These are phyloP conservation scores for Fraxinus baroniana DNA, from an alignment of 305 asterid genomes.

Conservation along the genomic window DNA sequence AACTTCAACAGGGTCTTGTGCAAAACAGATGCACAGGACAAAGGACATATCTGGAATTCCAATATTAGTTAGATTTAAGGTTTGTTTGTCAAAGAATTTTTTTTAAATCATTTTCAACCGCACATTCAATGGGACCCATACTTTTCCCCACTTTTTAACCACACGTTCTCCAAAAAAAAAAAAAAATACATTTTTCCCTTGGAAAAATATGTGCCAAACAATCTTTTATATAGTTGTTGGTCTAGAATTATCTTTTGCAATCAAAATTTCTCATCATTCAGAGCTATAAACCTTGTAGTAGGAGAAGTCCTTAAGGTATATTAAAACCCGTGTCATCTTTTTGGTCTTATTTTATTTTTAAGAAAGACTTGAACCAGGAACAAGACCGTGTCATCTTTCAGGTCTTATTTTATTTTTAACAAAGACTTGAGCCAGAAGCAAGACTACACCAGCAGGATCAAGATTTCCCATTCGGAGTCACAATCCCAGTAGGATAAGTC, in stretches of 20 bases:
- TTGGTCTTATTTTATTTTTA: neutral
- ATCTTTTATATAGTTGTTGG: neutral
- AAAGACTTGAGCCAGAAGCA: neutral
- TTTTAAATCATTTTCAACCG: neutral
- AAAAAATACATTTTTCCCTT: neutral
- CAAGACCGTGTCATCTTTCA: neutral
- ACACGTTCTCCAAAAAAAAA: neutral
- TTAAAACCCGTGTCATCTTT: neutral
- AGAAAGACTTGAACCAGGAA: neutral
- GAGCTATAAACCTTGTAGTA: neutral
- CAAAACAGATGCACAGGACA: neutral
- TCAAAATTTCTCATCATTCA: neutral
- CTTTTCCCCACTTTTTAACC: neutral
- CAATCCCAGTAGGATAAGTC: neutral
- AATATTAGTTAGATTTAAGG: neutral
- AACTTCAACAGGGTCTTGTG: neutral
- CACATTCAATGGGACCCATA: neutral
- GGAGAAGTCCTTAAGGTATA: neutral
- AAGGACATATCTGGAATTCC: neutral
- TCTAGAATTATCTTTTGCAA: neutral
- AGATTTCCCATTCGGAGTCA: neutral
- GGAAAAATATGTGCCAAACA: neutral
- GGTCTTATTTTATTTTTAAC: neutral
- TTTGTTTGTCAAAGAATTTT: neutral
- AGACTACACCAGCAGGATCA: neutral